Base-by-base conservation (phyloP, 2,329 filamentous ascomycete genomes). In the Neofusicoccum ribis region DNA sequence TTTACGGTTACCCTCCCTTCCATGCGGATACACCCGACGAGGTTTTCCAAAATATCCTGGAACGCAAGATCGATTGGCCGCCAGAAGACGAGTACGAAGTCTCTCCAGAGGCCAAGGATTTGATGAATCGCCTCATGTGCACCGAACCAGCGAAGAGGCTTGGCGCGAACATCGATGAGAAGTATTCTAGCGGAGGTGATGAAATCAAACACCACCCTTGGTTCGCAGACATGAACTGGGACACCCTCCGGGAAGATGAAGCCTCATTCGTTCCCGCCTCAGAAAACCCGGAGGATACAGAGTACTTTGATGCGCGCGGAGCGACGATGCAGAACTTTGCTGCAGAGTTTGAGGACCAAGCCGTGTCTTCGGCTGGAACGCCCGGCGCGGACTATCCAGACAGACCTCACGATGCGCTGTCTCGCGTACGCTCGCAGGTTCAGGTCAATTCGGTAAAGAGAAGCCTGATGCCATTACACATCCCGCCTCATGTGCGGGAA, bases 31-130 rank as follows among this genome's bases (percentile, higher is more conserved):
- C 93, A 54, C 92, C 95, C 0, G 95, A 99, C 71, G 85, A 95
- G 71, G 95, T 99, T 1, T 99, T 99, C 73, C 92, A 97, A 71
- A 99, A 99, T 72, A 99, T 99, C 67, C 81, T 99, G 43, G 88
- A 90, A 31, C 90, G 94, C 61, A 90, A 87, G 69, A 97, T 99
- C 56, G 91, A 92, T 70, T 99, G 95, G 94, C 95, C 95, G 0
- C 90, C 93, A 15, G 90, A 93, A 49, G 91, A 95, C 50, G 88
- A 90, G 61, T 85, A 91, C 67, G 73, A 79, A 23, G 88, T 94
- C 3, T 97, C 94, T 0, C 85, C 88, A 1, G 93, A 97, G 73
- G 93, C 94, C 3, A 95, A 96, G 72, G 94, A 99, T 74, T 82
- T 99, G 4, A 96, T 99, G 81, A 96, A 98, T 74, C 92, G 88